Evolutionary conservation across 371 early-diverging fungal species (phyloP).

Genomic region (Apophysomyces elegans): DNA sequence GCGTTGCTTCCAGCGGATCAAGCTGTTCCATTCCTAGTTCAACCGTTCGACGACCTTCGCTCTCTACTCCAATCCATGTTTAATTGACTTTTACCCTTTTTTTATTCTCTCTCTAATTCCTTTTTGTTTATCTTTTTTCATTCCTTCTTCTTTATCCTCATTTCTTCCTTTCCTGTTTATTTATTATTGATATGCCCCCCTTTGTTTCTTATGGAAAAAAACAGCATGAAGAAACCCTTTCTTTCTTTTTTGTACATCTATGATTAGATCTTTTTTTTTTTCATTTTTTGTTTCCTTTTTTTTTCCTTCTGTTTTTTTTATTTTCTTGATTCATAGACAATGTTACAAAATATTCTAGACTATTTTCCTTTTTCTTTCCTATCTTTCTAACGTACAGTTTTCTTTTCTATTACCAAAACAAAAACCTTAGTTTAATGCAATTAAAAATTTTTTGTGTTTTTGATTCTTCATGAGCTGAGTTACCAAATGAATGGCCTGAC

Average conservation of each 20-base stretch:
- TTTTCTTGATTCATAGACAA: constrained; percentile 7
- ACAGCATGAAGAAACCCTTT: neutral
- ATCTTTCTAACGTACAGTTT: neutral
- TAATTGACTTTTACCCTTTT: neutral
- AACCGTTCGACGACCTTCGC: neutral
- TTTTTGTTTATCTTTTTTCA: neutral
- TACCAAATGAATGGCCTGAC: too few relatives aligned
- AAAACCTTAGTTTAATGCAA: neutral
- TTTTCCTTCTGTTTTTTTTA: neutral
- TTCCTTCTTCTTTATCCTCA: neutral
- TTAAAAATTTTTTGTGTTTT: constrained; percentile 12
- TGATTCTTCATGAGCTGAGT: too few relatives aligned
- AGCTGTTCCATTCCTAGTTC: neutral
- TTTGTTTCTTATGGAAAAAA: constrained; percentile 3
- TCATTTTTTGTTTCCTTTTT: neutral
- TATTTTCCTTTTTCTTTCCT: neutral
- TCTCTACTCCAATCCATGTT: constrained; percentile 7
- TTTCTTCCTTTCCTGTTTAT: constrained; percentile 1
- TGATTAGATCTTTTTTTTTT: constrained; percentile 7
- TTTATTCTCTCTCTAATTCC: neutral
- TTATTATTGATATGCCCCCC: constrained; percentile 8
- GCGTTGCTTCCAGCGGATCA: constrained; percentile 4
- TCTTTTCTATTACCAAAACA: neutral
- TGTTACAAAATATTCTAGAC: neutral
- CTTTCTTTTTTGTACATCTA: constrained; percentile 6